These are phyloP conservation scores for Boletales sp. DNA, from an alignment of 768 basidiomycete genomes.

Conservation along the genomic window DNA sequence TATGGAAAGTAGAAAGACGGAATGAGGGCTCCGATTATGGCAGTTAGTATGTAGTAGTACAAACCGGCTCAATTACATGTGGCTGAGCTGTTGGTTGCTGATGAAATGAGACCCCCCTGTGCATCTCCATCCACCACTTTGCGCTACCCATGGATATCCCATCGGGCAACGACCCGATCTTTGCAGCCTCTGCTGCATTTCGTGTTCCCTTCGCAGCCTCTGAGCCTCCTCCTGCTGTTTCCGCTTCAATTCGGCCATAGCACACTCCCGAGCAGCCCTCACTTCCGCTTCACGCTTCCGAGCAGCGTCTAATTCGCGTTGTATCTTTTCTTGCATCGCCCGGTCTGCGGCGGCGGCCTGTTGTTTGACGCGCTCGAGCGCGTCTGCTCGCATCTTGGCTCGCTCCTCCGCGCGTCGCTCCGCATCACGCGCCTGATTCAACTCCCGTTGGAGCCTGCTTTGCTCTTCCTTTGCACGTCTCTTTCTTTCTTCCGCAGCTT, in stretches of 20 bases:
- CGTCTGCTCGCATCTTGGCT: slow-evolving; percentile 16
- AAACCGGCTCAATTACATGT: too few species aligned
- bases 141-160: too few species aligned
- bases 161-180: too few species aligned
- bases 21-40: too few species aligned
- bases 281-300: slow-evolving; percentile 16
- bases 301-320: slow-evolving; percentile 26
- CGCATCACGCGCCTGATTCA: slow-evolving; percentile 13
- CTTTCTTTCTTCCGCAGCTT: slow-evolving; percentile 20
- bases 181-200: slow-evolving; percentile 24
- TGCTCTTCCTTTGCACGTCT: slow-evolving; percentile 17
- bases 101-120: too few species aligned
- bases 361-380: slow-evolving; percentile 16
- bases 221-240: slow-evolving; percentile 39
- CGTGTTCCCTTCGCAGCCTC: slow-evolving; percentile 16
- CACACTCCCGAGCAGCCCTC: slow-evolving; percentile 23
- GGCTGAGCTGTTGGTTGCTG: too few species aligned
- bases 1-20: too few species aligned
- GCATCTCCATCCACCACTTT: too few species aligned
- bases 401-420: slow-evolving; percentile 23
- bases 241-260: slow-evolving; percentile 26
- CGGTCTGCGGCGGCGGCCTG: slow-evolving; percentile 17
- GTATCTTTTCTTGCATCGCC: slow-evolving; percentile 18
- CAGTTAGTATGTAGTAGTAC: too few species aligned
- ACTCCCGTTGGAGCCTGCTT: slow-evolving; percentile 13